Base-by-base conservation (phyloP, 176 grass and related monocot genomes). In the Otatea glauca region DNA sequence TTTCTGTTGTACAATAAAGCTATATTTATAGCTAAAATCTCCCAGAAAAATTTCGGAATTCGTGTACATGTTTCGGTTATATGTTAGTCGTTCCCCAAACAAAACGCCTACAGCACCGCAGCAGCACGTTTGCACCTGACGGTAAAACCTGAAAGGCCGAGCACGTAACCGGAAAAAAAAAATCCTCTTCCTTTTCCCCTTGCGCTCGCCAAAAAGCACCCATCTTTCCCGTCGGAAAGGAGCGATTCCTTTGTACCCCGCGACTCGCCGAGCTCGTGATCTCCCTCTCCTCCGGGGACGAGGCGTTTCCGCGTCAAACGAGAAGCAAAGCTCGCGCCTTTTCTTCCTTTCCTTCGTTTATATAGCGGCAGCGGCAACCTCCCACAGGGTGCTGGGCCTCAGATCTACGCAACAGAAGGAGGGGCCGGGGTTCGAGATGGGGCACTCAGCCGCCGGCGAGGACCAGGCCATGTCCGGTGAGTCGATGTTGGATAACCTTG, bases 391-490 rank as follows among this genome's bases (percentile, higher is more conserved):
- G 72, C 67, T 45, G 76, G n/a, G 47, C 20, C 21, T 38, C 84
- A 87, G 89, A 87, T 90, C 88, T 82, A 59, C 65, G 24, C 72
- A 16, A 3, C 65, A 8, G 49, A 34, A 17, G 12, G 37, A n/a
- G 83, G 35, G 6, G 2, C 13, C 35, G 37, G 71, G 74, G 74
- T 39, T 74, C 54, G 32, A 55, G 61, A 97, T 97, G 94, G 91
- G 60, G 21, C 55, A 51, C 27, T 54, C 54, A 78, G 50, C 53
- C 53, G 50, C 47, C 44, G 78, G 77, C 21, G 89, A 92, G 69
- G 89, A 86, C 65, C 87, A 78, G 55, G 62, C 53, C 51, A 15
- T 94, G 16, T 97, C 77, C 29, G 94, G 94, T 97, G 73, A 82
- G 85, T 84, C 70, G 11, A 13, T 72, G 61, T 50, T 24, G 32